A percentile compares a stretch with the other conserved stretches of the same genome.
Conservation (phyloP, 306 rosid species). For the Castanea mollissima region DNA sequence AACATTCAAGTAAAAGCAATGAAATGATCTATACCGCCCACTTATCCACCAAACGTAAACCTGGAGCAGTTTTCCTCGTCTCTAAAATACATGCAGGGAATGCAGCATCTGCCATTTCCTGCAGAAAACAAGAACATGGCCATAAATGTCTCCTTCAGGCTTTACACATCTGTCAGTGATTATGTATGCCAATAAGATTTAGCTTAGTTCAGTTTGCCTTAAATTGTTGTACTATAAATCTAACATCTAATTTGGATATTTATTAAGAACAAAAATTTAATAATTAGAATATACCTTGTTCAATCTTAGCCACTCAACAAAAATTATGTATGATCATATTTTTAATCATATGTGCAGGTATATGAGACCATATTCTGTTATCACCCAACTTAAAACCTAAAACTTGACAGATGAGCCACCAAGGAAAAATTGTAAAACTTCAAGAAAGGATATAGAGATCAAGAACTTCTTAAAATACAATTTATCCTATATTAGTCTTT, state of each 20-base stretch:
- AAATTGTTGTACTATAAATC: constrained; percentile 1
- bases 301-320: background rate
- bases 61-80: constrained; percentile 93
- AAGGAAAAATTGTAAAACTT: background rate
- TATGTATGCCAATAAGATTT: background rate
- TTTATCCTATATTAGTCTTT: background rate
- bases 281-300: background rate
- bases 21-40: constrained; percentile 76
- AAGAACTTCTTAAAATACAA: background rate
- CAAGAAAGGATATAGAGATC: background rate
- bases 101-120: constrained; percentile 92
- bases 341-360: background rate
- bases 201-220: background rate
- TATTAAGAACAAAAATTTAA: background rate
- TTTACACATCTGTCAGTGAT: background rate
- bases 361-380: background rate
- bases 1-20: constrained; percentile 15
- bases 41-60: constrained; percentile 88
- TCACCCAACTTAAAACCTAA: background rate
- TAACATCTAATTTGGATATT: background rate
- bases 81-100: constrained; percentile 72
- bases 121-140: constrained; percentile 20
- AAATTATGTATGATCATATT: background rate
- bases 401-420: background rate
- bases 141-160: background rate